phyloP scores from a whole-genome alignment of 2,329 filamentous ascomycete genomes.

The Colletotrichum tabaci region DNA sequence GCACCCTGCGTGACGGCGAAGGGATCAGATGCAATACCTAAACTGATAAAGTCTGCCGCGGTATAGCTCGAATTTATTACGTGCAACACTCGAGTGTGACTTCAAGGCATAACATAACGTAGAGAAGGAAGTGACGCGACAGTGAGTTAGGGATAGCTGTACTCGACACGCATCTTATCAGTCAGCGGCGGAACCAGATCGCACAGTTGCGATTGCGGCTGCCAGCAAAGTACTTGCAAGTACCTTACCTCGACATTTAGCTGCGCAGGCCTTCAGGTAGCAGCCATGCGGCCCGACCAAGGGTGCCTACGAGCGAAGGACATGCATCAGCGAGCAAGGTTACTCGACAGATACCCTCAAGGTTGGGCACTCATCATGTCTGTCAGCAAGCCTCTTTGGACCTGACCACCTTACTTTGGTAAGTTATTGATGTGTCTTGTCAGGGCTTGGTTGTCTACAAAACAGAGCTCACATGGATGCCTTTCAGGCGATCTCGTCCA shows the following conservation, averaged over 20 bases:
- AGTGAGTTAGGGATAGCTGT: background rate
- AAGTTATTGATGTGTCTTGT: background rate
- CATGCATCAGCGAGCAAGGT: background rate
- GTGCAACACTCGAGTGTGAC: background rate
- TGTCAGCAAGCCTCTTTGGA: background rate
- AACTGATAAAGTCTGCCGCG: background rate
- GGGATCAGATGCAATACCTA: too few species aligned
- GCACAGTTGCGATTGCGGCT: background rate
- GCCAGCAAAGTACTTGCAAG: background rate
- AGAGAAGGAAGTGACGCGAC: background rate
- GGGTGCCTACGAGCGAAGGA: background rate
- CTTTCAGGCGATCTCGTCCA: too few species aligned
- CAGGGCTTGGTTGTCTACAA: background rate
- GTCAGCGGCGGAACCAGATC: background rate
- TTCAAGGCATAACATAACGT: background rate
- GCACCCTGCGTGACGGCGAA: background rate
- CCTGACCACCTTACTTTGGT: background rate
- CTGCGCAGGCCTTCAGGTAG: background rate
- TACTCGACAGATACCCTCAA: background rate
- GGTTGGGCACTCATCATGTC: slow-evolving; percentile 6
- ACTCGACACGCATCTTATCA: background rate
- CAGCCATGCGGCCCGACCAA: background rate
- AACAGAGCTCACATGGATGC: too few species aligned
- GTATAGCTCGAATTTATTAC: background rate
- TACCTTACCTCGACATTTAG: background rate